Percentiles rank a stretch among this genome's conserved stretches.
Conservation (phyloP, 257 asterid species). For the Gynochthodes officinalis region DNA sequence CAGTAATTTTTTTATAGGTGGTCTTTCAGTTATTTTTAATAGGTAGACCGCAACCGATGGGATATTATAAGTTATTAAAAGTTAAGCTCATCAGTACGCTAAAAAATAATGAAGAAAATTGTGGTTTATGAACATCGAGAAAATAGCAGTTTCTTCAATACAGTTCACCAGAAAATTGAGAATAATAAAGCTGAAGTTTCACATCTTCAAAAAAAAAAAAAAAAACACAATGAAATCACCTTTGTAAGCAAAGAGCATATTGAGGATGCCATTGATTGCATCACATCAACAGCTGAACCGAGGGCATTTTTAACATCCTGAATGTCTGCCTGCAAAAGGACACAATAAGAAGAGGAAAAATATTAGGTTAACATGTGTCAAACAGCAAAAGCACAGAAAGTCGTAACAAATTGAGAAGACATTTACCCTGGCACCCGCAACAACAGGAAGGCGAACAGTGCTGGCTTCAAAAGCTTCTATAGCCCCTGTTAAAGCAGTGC, state of each 20-base stretch:
- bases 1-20: neutral
- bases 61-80: neutral
- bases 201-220: too few species aligned
- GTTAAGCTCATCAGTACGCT: neutral
- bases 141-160: neutral
- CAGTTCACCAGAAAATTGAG: neutral
- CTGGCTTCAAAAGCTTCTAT: constrained; percentile 61
- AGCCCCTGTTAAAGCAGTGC: constrained; percentile 57
- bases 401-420: neutral
- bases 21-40: neutral
- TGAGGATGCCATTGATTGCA: constrained; percentile 82
- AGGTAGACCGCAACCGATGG: neutral
- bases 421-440: constrained; percentile 69
- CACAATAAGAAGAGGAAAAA: constrained; percentile 9
- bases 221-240: constrained; percentile 37
- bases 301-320: constrained; percentile 59
- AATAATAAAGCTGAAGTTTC: neutral
- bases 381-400: neutral
- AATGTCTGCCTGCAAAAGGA: constrained; percentile 59
- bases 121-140: neutral
- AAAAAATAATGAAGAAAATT: neutral
- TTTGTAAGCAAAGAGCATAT: constrained; percentile 48
- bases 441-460: constrained; percentile 65
- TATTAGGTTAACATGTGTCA: constrained; percentile 4
- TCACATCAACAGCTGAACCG: constrained; percentile 69